Conservation (phyloP, 176 grass and related monocot genomes). For the Poa pratensis region DNA sequence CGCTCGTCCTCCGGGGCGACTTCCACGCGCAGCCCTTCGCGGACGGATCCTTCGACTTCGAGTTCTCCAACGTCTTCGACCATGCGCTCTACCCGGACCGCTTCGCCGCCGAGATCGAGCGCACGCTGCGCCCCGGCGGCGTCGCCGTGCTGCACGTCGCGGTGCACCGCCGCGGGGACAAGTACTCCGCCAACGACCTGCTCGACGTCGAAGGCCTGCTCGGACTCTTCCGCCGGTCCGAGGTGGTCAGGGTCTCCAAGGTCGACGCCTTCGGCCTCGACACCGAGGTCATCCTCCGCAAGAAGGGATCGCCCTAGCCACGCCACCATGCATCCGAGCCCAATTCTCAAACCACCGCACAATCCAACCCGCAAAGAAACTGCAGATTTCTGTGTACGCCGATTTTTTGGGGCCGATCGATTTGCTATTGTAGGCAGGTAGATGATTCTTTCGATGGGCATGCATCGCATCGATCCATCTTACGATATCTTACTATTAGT, state of each 20-base stretch:
- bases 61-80: conserved; percentile 99
- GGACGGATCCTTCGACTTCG: conserved; percentile 76
- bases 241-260: conserved; percentile 67
- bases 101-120: conserved; percentile 79
- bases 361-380: neutral
- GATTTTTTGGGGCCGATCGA: neutral
- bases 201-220: conserved; percentile 61
- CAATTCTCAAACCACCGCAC: conserved; percentile 23
- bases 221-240: conserved; percentile 51
- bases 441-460: neutral
- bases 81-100: conserved; percentile 85
- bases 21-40: conserved; percentile 86
- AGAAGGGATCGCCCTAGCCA: conserved; percentile 43
- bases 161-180: conserved; percentile 77
- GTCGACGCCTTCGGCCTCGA: conserved; percentile 89
- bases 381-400: neutral
- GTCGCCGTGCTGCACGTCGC: conserved; percentile 79
- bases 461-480: neutral
- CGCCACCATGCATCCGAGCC: neutral
- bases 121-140: conserved; percentile 72
- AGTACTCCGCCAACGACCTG: conserved; percentile 92
- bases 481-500: neutral
- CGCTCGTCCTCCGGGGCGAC: conserved; percentile 71
- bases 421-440: neutral
- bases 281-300: conserved; percentile 86